Evolutionary conservation across 768 basidiomycete genomes (phyloP).

Genomic region (Xerocomellus dryophilus): DNA sequence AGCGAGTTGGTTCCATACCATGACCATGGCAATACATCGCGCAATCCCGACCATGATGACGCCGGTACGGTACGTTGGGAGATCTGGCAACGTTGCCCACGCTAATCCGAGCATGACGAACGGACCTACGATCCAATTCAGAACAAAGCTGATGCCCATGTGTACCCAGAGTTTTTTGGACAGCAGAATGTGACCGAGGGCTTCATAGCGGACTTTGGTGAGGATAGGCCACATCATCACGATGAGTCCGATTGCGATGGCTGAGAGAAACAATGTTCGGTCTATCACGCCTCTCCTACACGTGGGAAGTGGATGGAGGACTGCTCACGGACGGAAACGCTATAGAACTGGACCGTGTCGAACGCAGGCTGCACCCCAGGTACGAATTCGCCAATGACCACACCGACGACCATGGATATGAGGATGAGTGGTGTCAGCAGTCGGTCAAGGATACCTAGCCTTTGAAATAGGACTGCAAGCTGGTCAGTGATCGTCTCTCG

Average conservation of each 20-base stretch:
- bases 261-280: slow-evolving; percentile 34
- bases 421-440: slow-evolving; percentile 66
- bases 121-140: slow-evolving; percentile 83
- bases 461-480: slow-evolving; percentile 36
- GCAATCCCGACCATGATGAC: slow-evolving; percentile 72
- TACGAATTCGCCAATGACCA: slow-evolving; percentile 69
- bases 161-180: slow-evolving; percentile 61
- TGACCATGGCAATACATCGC: slow-evolving; percentile 56
- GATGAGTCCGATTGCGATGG: slow-evolving; percentile 76
- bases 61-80: slow-evolving; percentile 69
- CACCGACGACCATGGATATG: slow-evolving; percentile 70
- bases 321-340: slow-evolving; percentile 74
- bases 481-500: neutral
- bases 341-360: slow-evolving; percentile 57
- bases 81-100: slow-evolving; percentile 82
- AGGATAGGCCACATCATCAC: slow-evolving; percentile 89
- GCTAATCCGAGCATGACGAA: slow-evolving; percentile 82
- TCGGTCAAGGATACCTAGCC: slow-evolving; percentile 53
- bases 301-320: neutral
- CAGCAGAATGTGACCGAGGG: slow-evolving; percentile 53
- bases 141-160: slow-evolving; percentile 57
- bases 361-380: slow-evolving; percentile 59
- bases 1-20: slow-evolving; percentile 80
- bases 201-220: slow-evolving; percentile 75
- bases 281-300: neutral